phyloP scores from a whole-genome alignment of 1,139 yeast species.

The Zygoascus sp. region DNA sequence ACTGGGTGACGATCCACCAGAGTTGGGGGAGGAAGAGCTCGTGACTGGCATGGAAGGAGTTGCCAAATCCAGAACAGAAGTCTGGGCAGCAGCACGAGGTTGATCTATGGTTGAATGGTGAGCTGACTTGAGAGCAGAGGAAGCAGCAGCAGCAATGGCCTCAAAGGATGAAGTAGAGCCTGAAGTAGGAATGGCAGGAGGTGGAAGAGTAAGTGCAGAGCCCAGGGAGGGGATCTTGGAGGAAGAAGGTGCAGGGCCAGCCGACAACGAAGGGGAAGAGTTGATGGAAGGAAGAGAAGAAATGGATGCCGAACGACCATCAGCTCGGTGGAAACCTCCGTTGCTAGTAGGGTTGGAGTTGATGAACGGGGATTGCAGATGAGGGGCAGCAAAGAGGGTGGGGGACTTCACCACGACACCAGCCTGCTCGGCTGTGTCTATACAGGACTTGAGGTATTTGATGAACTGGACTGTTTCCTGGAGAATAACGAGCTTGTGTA shows the following conservation, averaged over 20 bases:
- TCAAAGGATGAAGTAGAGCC: too few relatives aligned
- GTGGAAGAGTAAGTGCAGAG: slow-evolving; percentile 4
- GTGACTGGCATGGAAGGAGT: background rate
- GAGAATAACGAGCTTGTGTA: slow-evolving; percentile 75
- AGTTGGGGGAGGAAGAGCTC: background rate
- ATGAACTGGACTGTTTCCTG: slow-evolving; percentile 81
- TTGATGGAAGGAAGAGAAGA: slow-evolving; percentile 1
- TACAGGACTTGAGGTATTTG: slow-evolving; percentile 51
- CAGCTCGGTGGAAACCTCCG: slow-evolving; percentile 4
- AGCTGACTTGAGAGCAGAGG: background rate
- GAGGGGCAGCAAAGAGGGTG: background rate
- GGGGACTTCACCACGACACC: background rate
- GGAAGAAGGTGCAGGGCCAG: slow-evolving; percentile 1
- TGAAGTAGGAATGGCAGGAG: slow-evolving; percentile 5
- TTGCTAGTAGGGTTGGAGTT: slow-evolving; percentile 1
- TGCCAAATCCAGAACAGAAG: background rate
- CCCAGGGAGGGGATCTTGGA: background rate
- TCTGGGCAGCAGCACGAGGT: too few relatives aligned
- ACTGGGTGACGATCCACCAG: background rate
- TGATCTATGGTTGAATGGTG: too few relatives aligned
- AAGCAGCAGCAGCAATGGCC: background rate
- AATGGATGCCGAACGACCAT: slow-evolving; percentile 2
- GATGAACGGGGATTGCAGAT: slow-evolving; percentile 1
- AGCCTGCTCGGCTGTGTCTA: slow-evolving; percentile 14
- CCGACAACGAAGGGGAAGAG: slow-evolving; percentile 3